phyloP scores from a whole-genome alignment of 306 rosid genomes.

The Hippophae tibetana region DNA sequence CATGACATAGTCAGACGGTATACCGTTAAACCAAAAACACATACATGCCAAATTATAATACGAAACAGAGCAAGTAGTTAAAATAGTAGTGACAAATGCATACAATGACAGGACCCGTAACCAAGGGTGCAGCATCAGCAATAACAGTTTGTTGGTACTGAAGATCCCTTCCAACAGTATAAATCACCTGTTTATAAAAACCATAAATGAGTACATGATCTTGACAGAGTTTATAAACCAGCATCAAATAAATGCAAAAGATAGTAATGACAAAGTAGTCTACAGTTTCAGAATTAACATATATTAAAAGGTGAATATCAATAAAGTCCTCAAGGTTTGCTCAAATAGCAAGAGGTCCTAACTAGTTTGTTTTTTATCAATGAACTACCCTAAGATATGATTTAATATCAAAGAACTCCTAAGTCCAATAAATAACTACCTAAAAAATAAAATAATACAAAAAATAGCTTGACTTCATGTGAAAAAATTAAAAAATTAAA shows the following conservation, averaged over 20 bases:
- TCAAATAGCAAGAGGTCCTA: too few relatives aligned
- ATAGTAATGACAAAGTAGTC: constrained; percentile 1
- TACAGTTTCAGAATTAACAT: not conserved
- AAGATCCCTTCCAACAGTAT: constrained; percentile 85
- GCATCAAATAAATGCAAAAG: constrained; percentile 2
- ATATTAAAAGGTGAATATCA: not conserved
- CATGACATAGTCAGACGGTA: not conserved
- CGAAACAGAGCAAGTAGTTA: constrained; percentile 20
- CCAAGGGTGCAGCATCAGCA: constrained; percentile 59
- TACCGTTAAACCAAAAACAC: not conserved
- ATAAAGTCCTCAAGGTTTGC: too few relatives aligned
- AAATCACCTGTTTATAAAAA: constrained; percentile 58
- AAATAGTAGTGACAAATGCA: constrained; percentile 16
- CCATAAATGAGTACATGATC: constrained; percentile 17
- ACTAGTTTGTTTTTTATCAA: too few relatives aligned
- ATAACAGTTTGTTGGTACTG: constrained; percentile 62
- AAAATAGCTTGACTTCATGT: too few relatives aligned
- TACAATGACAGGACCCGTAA: constrained; percentile 77
- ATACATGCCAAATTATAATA: not conserved
- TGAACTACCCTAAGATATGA: too few relatives aligned
- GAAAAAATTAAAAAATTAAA: too few relatives aligned
- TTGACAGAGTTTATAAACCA: constrained; percentile 3
- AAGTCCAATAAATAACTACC: too few relatives aligned
- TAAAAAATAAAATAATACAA: too few relatives aligned
- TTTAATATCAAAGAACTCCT: too few relatives aligned